A percentile compares a stretch with the other conserved stretches of the same genome.
Evolutionary conservation across 1,139 yeast species (phyloP).

Genomic region (Kazachstania sp.): DNA sequence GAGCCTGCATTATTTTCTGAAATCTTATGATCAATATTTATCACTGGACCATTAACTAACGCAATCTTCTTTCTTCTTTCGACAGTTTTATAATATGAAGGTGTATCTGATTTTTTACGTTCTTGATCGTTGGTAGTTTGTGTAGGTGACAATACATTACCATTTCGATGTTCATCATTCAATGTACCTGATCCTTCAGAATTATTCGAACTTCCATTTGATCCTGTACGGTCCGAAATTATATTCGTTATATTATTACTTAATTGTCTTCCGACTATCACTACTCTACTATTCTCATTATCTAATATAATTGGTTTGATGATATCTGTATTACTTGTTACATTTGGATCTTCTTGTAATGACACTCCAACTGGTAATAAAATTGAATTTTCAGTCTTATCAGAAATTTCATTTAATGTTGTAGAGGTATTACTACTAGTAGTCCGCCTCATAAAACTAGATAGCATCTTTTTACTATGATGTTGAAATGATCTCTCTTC

Average conservation of each 20-base stretch:
- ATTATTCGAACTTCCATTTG: not conserved
- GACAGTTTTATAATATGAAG: constrained; percentile 28
- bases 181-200: not conserved
- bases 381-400: not conserved
- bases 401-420: not conserved
- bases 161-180: not conserved
- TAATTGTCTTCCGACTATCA: not conserved
- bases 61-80: constrained; percentile 80
- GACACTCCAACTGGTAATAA: not conserved
- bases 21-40: constrained; percentile 55
- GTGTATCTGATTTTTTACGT: not conserved
- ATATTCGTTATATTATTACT: not conserved
- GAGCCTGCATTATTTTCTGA: constrained; percentile 34
- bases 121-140: not conserved
- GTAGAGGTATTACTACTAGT: not conserved
- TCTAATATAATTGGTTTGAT: not conserved
- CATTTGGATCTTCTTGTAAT: not conserved
- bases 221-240: not conserved
- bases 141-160: not conserved
- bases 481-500: constrained; percentile 2
- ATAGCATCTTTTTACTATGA: constrained; percentile 4
- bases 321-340: not conserved
- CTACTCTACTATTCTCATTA: not conserved
- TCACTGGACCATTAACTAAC: constrained; percentile 69
- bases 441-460: constrained; percentile 3